Conservation (phyloP, 225 moss, liverwort and hornwort genomes). For the Sphagnum tenellum region DNA sequence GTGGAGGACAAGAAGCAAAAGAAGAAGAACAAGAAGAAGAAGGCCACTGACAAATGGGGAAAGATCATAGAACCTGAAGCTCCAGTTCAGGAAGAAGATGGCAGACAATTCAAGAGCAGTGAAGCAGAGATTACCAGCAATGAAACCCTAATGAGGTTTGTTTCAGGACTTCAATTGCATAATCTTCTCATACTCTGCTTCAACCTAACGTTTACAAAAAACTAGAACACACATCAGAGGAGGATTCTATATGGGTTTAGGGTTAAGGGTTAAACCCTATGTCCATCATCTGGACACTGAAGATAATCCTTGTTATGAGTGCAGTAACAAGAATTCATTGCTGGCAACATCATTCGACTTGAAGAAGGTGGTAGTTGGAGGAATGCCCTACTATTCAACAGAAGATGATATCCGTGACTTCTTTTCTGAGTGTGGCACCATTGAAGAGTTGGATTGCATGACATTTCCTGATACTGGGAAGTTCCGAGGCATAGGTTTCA, state of each 20-base stretch:
- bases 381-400: constrained; percentile 52
- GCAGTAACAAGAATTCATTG: constrained; percentile 29
- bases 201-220: too few relatives aligned
- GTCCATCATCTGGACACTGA: neutral
- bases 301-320: neutral
- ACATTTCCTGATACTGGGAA: constrained; percentile 55
- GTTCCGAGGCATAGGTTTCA: constrained; percentile 61
- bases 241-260: neutral
- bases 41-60: constrained; percentile 27
- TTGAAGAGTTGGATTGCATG: constrained; percentile 66
- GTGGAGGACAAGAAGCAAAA: constrained; percentile 36
- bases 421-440: constrained; percentile 61
- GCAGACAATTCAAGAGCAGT: too few relatives aligned
- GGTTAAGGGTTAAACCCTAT: neutral
- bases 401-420: constrained; percentile 59
- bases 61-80: constrained; percentile 11
- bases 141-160: too few relatives aligned
- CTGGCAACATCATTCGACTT: constrained; percentile 6
- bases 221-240: too few relatives aligned
- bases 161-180: too few relatives aligned
- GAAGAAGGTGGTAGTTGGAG: constrained; percentile 56
- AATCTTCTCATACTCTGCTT: too few relatives aligned
- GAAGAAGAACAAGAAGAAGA: constrained; percentile 29
- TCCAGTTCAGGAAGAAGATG: constrained; percentile 2
- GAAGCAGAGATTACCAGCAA: too few relatives aligned